A percentile compares a stretch with the other conserved stretches of the same genome.
These are phyloP conservation scores for Epichloe elymi DNA, from an alignment of 2,329 filamentous ascomycete genomes.

Conservation along the genomic window DNA sequence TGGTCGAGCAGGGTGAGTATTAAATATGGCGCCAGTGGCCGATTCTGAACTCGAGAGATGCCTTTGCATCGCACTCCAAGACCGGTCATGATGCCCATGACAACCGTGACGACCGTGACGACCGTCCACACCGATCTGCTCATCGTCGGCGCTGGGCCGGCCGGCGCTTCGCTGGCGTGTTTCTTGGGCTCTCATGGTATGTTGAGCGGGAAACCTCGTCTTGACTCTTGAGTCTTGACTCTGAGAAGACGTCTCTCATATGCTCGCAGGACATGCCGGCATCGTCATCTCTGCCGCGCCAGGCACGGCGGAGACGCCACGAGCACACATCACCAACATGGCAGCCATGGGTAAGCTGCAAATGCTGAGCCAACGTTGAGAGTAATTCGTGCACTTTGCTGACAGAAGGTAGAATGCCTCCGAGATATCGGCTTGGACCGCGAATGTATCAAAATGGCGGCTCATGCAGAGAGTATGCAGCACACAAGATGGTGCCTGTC, in stretches of 20 bases:
- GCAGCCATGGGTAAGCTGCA: constrained; percentile 29
- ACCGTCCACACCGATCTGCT: constrained; percentile 29
- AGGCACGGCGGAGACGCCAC: constrained; percentile 40
- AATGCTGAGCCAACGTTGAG: background rate
- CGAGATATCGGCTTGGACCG: constrained; percentile 37
- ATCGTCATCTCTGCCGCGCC: constrained; percentile 37
- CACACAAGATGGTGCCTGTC: constrained; percentile 40
- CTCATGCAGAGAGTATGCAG: constrained; percentile 27
- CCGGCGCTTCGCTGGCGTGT: constrained; percentile 39
- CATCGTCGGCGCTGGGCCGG: constrained; percentile 38
- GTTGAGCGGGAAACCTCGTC: background rate
- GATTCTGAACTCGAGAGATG: background rate
- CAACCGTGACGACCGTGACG: background rate
- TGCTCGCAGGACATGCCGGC: constrained; percentile 30
- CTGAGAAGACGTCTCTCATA: background rate
- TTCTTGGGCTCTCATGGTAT: constrained; percentile 36
- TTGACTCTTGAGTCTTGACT: background rate
- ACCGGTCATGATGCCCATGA: background rate
- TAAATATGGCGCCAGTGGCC: background rate
- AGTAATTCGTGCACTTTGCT: background rate
- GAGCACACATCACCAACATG: constrained; percentile 49
- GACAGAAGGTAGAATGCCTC: constrained; percentile 29
- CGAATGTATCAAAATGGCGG: constrained; percentile 23
- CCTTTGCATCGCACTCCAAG: background rate
- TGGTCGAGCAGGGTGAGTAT: background rate